These are phyloP conservation scores for Malassezia psittaci DNA, from an alignment of 1,284 basidiomycete genomes.

Conservation along the genomic window DNA sequence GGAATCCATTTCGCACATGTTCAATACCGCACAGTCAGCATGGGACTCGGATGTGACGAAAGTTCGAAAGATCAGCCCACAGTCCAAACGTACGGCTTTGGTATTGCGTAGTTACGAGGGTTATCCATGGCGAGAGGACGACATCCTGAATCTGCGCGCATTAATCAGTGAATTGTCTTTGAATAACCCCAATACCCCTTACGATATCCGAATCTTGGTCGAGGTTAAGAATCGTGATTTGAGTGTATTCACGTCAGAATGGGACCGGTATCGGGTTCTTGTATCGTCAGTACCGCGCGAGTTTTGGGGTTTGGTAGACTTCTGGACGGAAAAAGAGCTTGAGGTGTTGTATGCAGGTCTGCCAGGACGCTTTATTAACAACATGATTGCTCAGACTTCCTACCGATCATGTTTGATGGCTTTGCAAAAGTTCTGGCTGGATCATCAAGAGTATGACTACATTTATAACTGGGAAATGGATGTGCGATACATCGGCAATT, in stretches of 20 bases:
- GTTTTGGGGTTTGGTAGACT: conserved; percentile 47
- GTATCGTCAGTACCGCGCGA: conserved; percentile 42
- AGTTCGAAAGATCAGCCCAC: conserved; percentile 32
- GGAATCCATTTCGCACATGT: neutral
- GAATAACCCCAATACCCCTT: conserved; percentile 47
- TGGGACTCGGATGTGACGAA: neutral
- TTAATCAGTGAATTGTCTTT: conserved; percentile 46
- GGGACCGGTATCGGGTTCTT: conserved; percentile 46
- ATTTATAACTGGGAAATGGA: conserved; percentile 49
- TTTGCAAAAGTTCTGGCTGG: conserved; percentile 46
- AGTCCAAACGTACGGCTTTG: conserved; percentile 43
- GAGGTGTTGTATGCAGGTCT: conserved; percentile 46
- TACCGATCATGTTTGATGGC: conserved; percentile 48
- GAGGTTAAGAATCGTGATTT: conserved; percentile 43
- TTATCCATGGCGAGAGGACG: conserved; percentile 47
- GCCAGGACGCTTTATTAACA: conserved; percentile 45
- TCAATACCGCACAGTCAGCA: neutral
- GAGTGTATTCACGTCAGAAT: conserved; percentile 46
- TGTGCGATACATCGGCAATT: conserved; percentile 47
- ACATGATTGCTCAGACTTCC: conserved; percentile 47
- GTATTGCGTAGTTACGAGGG: conserved; percentile 46
- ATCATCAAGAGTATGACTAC: conserved; percentile 47
- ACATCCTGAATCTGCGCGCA: conserved; percentile 46
- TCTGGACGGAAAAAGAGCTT: conserved; percentile 47
- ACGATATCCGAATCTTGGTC: conserved; percentile 47